A percentile compares a stretch with the other conserved stretches of the same genome.
Evolutionary conservation across 2,329 filamentous ascomycete species (phyloP).

Genomic region (Zalaria obscura): DNA sequence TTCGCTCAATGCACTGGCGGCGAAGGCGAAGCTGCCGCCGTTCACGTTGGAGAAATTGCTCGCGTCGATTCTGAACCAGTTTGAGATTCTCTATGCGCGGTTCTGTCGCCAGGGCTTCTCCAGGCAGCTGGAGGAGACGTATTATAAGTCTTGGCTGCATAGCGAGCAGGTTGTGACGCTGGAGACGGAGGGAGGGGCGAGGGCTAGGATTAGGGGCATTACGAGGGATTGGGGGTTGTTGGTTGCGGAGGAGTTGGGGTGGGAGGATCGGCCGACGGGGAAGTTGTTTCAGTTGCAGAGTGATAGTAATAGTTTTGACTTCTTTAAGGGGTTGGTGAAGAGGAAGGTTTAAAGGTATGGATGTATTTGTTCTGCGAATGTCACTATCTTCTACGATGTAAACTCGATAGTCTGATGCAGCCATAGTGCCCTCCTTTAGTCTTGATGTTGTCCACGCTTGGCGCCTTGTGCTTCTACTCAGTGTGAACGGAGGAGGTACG

Average conservation of each 20-base stretch:
- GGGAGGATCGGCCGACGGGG: slow-evolving; percentile 59
- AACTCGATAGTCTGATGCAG: no score
- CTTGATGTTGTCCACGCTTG: no score
- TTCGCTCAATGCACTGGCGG: slow-evolving; percentile 61
- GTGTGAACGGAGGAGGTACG: no score
- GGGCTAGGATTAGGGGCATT: slow-evolving; percentile 71
- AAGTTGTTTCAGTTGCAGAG: slow-evolving; percentile 76
- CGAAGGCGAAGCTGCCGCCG: slow-evolving; percentile 29
- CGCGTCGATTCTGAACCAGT: slow-evolving; percentile 61
- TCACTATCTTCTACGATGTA: no score
- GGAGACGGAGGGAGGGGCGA: slow-evolving; percentile 63
- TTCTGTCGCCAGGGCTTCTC: slow-evolving; percentile 70
- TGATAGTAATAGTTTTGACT: slow-evolving; percentile 97
- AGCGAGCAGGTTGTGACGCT: slow-evolving; percentile 53
- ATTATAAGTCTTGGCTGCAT: slow-evolving; percentile 80
- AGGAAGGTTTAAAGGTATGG: slow-evolving; percentile 46
- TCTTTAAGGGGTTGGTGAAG: slow-evolving; percentile 76
- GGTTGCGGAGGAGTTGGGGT: slow-evolving; percentile 67
- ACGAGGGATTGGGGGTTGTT: slow-evolving; percentile 85
- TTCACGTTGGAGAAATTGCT: slow-evolving; percentile 69
- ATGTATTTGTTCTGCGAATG: no score
- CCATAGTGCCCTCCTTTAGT: no score
- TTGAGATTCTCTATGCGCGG: slow-evolving; percentile 62
- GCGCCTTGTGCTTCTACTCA: no score
- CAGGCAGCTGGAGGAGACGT: slow-evolving; percentile 54